phyloP scores from a whole-genome alignment of 2,329 filamentous ascomycete genomes.

The Fusarium torulosum region DNA sequence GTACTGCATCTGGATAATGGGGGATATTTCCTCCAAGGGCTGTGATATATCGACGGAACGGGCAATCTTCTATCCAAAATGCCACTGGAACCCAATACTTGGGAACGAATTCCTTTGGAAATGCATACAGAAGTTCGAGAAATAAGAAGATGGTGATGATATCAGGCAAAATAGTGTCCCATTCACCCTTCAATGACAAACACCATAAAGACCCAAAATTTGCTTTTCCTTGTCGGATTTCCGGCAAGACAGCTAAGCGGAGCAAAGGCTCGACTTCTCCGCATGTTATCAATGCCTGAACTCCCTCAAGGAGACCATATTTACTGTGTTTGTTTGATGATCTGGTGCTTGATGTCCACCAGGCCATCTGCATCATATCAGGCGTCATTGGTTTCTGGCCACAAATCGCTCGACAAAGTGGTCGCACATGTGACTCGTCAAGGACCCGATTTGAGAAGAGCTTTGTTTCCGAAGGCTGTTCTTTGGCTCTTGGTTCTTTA shows the following conservation, averaged over 20 bases:
- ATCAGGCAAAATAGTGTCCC: background rate
- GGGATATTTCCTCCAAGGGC: fast-evolving
- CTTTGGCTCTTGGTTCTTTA: fast-evolving
- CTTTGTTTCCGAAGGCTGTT: fast-evolving
- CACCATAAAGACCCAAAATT: background rate
- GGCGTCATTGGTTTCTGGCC: background rate
- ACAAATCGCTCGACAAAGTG: background rate
- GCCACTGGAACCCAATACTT: background rate
- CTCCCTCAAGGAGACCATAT: background rate
- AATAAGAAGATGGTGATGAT: slow-evolving; percentile 1
- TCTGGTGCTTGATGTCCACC: background rate
- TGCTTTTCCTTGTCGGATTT: background rate
- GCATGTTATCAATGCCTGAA: slow-evolving; percentile 16
- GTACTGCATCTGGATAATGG: fast-evolving
- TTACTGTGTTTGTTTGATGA: background rate
- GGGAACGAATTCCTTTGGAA: background rate
- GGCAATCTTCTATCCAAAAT: background rate
- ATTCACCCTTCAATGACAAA: background rate
- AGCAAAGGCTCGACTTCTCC: background rate
- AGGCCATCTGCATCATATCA: slow-evolving; percentile 9
- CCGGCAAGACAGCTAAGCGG: background rate
- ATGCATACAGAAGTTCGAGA: background rate
- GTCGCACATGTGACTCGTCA: fast-evolving
- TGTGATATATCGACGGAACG: background rate
- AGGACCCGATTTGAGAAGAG: slow-evolving; percentile 3